Percentiles rank a stretch among this genome's conserved stretches.
phyloP scores from a whole-genome alignment of 805 yeast species.

The Alloascoidea africana region DNA sequence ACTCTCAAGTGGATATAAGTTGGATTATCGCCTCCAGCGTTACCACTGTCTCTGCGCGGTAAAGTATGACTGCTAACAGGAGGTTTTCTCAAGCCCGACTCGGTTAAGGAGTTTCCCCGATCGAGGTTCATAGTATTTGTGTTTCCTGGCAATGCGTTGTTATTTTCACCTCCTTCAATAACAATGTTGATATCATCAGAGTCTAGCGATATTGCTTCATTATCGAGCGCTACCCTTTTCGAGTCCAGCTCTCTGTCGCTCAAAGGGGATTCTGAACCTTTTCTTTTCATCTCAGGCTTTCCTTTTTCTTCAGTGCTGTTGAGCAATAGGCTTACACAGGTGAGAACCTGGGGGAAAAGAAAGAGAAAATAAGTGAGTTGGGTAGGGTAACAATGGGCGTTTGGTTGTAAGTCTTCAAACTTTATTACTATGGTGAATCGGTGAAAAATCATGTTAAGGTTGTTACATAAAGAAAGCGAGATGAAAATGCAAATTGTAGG shows the following conservation, averaged over 20 bases:
- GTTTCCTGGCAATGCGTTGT: neutral
- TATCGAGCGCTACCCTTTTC: neutral
- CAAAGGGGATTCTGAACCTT: conserved; percentile 1
- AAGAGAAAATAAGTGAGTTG: too few species aligned
- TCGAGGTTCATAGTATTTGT: neutral
- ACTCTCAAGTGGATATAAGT: conserved; percentile 55
- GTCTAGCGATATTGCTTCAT: neutral
- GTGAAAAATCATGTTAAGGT: too few species aligned
- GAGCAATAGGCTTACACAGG: too few species aligned
- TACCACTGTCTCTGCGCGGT: neutral
- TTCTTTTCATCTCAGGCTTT: too few species aligned
- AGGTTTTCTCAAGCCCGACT: neutral
- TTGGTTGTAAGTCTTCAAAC: too few species aligned
- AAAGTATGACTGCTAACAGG: conserved; percentile 1
- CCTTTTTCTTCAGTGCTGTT: too few species aligned
- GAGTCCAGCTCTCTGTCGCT: neutral
- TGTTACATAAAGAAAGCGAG: too few species aligned
- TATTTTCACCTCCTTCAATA: too few species aligned
- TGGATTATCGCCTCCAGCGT: conserved; percentile 29
- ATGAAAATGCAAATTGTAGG: too few species aligned
- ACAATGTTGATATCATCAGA: neutral
- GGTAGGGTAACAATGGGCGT: too few species aligned
- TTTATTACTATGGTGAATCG: too few species aligned
- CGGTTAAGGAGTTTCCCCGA: neutral
- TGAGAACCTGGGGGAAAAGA: too few species aligned